Base-by-base conservation (phyloP, 768 basidiomycete genomes). In the Trametes elegans region DNA sequence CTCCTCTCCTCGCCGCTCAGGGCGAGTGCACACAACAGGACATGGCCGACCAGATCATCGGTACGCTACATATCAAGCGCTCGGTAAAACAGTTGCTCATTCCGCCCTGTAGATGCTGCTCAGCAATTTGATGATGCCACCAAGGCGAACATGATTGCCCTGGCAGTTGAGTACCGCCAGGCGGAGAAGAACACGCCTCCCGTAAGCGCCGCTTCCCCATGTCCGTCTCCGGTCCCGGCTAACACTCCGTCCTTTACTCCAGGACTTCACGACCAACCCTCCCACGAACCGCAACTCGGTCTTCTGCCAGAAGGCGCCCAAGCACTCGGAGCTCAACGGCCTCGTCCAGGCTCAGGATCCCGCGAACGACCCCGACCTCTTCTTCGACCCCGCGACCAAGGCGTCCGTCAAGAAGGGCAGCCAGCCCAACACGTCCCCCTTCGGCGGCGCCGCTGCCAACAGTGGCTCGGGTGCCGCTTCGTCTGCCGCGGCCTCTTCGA, bases 181-280 rank as follows among this genome's bases (percentile, higher is more conserved):
- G 73, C 66, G 0, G 82, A 83, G 71, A 84, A 81, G 72, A 83
- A 84, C 65, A 82, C 81, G 1, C 79, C 79, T 61, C 80, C 80
- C 34, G 80, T 79, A 60, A 51, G 73, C 58, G 7, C n/a, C n/a
- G n/a, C 35, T 28, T 24, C 19, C 31, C 18, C 40, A 7, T 18
- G 47, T 18, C 26, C 11, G 18, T 47, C 29, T 47, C 6, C 27
- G 16, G 32, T 16, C 40, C 24, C 39, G n/a, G 24, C 34, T 50
- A n/a, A 18, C 16, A 39, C 14, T 11, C 26, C 7, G 11, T 14
- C 7, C 23, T 16, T 40, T n/a, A n/a, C 26, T 5, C 27, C 45
- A 82, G 78, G 80, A 82, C 62, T 82, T 81, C 65, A 73, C 72
- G 9, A 76, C 72, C 2, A 79, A 81, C 60, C 79, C 83, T 5